A percentile compares a stretch with the other conserved stretches of the same genome.
phyloP scores from a whole-genome alignment of 176 grass and related monocot species.

The Puccinellia tenuiflora region DNA sequence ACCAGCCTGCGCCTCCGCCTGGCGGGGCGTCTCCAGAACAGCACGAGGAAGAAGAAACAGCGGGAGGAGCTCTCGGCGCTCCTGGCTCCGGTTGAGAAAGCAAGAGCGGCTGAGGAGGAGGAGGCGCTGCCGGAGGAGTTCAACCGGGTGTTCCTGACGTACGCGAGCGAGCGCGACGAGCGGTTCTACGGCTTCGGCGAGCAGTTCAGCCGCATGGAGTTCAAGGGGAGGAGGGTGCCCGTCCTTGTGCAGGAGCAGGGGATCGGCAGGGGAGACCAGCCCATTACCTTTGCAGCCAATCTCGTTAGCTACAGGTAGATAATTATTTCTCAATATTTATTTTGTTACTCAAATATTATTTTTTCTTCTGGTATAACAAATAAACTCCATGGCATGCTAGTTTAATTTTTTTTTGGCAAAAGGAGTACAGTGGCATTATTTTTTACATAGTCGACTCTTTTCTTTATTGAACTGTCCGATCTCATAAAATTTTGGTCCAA shows the following conservation, averaged over 20 bases:
- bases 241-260: conserved; percentile 95
- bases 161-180: conserved; percentile 59
- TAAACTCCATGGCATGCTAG: background rate
- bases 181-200: conserved; percentile 88
- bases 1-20: conserved; percentile 24
- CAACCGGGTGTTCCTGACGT: conserved; percentile 71
- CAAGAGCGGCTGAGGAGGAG: background rate
- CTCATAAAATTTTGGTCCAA: background rate
- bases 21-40: background rate
- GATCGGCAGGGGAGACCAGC: conserved; percentile 92
- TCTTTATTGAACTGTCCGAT: background rate
- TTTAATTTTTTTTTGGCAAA: background rate
- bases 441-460: background rate
- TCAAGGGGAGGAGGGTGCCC: conserved; percentile 75
- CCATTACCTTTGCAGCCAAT: conserved; percentile 90
- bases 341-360: no score
- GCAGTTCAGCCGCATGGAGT: conserved; percentile 89
- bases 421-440: background rate
- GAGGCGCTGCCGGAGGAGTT: conserved; percentile 33
- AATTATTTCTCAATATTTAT: background rate
- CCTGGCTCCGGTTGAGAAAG: background rate
- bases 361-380: no score
- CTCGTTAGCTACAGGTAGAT: conserved; percentile 79
- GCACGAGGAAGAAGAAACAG: conserved; percentile 14
- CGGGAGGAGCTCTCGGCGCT: conserved; percentile 21